Evolutionary conservation across 352 stramenopile genomes (phyloP).

Genomic region (Phytophthora melonis): DNA sequence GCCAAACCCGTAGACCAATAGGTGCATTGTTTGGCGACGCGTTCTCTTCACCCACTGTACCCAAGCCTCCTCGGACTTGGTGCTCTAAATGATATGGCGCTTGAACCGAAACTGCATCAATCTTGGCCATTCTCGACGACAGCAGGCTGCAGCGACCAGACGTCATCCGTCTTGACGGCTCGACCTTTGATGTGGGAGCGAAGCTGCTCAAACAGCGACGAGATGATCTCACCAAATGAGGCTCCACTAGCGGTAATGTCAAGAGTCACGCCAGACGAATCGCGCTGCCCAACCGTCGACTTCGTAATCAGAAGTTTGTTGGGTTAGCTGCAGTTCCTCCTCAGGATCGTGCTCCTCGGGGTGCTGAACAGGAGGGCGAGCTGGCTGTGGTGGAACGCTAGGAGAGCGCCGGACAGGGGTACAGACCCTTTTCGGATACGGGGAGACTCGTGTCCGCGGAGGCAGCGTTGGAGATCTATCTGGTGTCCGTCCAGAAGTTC

Average conservation of each 20-base stretch:
- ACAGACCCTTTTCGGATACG: not conserved
- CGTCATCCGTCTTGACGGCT: constrained; percentile 20
- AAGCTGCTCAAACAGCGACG: constrained; percentile 7
- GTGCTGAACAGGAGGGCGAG: not conserved
- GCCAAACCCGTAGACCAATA: constrained; percentile 26
- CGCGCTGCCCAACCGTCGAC: constrained; percentile 18
- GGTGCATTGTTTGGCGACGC: constrained; percentile 10
- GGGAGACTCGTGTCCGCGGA: not conserved
- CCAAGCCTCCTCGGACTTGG: constrained; percentile 13
- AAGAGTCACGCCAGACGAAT: constrained; percentile 15
- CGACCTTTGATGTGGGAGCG: not conserved
- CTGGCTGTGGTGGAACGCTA: not conserved
- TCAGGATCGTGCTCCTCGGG: not conserved
- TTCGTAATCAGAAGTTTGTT: too few species aligned
- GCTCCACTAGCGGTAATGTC: constrained; percentile 4
- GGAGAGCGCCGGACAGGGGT: not conserved
- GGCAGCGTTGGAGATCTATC: not conserved
- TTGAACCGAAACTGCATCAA: constrained; percentile 34
- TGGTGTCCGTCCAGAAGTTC: not conserved
- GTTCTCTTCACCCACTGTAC: constrained; percentile 14
- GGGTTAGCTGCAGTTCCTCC: not conserved
- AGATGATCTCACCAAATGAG: constrained; percentile 14
- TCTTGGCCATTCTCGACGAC: constrained; percentile 1
- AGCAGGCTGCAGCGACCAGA: constrained; percentile 8
- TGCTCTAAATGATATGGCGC: constrained; percentile 2